These are phyloP conservation scores for Eimeria falciformis DNA, from an alignment of 169 alveolate species.

Conservation along the genomic window DNA sequence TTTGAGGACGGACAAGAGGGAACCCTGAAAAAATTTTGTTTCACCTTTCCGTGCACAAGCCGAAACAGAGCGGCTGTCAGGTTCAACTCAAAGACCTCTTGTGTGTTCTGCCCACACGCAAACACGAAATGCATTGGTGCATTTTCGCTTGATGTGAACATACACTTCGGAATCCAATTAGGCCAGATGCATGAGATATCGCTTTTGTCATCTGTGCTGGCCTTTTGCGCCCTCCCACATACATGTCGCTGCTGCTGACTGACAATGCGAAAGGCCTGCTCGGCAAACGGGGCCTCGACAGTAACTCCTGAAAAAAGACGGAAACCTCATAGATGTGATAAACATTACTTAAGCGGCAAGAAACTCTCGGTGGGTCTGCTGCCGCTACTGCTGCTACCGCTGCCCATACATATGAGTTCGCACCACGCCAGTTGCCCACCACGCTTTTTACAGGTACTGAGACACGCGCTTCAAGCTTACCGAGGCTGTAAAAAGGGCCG, in stretches of 20 bases:
- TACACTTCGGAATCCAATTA: no score
- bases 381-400: slow-evolving; percentile 11
- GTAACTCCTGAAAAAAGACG: slow-evolving; percentile 82
- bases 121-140: neutral
- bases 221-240: no score
- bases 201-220: neutral
- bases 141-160: neutral
- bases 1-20: no score
- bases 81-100: slow-evolving; percentile 54
- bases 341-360: neutral
- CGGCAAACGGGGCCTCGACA: neutral
- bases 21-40: neutral
- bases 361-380: neutral
- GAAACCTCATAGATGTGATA: neutral
- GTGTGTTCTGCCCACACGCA: slow-evolving; percentile 26
- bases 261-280: slow-evolving; percentile 25
- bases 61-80: slow-evolving; percentile 5
- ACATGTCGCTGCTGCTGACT: neutral
- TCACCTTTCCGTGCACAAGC: slow-evolving; percentile 5
- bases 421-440: neutral
- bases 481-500: slow-evolving; percentile 84
- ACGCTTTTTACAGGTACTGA: no score
- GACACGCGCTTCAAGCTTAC: neutral
- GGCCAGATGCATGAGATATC: neutral
- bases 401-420: neutral